Conservation (phyloP, 371 early-diverging fungal genomes). For the Mortierella sp. region DNA sequence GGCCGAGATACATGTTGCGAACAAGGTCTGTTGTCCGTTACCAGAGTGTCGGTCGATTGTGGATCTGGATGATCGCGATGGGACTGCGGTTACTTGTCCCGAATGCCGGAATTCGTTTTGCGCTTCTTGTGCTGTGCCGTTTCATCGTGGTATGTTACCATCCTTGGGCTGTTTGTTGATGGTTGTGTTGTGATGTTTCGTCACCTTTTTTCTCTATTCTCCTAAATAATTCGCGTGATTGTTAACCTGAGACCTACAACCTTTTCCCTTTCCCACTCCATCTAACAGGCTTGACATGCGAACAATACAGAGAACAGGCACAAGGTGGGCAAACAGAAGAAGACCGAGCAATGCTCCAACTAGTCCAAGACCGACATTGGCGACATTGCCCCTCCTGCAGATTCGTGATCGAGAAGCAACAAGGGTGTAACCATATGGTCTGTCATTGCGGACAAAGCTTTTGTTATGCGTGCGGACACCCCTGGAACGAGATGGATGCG, state of each 20-base stretch:
- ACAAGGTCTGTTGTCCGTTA: conserved; percentile 52
- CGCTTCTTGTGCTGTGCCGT: conserved; percentile 55
- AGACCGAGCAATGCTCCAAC: conserved; percentile 49
- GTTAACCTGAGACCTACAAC: not conserved
- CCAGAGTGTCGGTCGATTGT: conserved; percentile 51
- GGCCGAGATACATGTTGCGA: conserved; percentile 55
- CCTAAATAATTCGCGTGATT: not conserved
- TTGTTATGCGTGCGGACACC: conserved; percentile 47
- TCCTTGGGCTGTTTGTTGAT: not conserved
- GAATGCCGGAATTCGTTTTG: conserved; percentile 53
- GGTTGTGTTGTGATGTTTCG: not conserved
- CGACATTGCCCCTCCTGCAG: conserved; percentile 55
- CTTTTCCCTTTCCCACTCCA: not conserved
- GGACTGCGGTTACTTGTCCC: conserved; percentile 52
- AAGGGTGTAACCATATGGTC: conserved; percentile 54
- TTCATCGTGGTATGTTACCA: conserved; percentile 38
- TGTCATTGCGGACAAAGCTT: conserved; percentile 57
- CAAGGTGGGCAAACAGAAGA: conserved; percentile 44
- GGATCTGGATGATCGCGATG: conserved; percentile 54
- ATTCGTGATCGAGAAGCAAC: conserved; percentile 57
- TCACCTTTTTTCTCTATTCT: not conserved
- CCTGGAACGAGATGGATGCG: conserved; percentile 54
- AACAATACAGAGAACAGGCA: conserved; percentile 36
- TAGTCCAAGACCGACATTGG: conserved; percentile 55
- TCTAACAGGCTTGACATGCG: conserved; percentile 36